Evolutionary conservation across 2,329 filamentous ascomycete genomes (phyloP), one percentile per base, ranked within the genome.

Genomic region (Triangularia setosa): DNA sequence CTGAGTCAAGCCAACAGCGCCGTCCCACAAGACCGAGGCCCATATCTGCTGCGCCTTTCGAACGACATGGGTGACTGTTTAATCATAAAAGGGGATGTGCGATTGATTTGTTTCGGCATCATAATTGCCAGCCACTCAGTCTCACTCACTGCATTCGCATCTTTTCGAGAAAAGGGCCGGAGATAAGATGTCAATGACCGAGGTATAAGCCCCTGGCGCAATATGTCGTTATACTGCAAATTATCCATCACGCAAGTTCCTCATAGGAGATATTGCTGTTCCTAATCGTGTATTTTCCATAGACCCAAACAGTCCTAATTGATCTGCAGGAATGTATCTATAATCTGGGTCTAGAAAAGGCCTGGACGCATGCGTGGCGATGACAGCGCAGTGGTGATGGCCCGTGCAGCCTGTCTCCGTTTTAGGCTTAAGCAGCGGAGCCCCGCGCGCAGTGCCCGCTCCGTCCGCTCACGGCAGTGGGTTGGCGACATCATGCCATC

Each of bases 401-500:
- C 40, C 40, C 40, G 40, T 48, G 40, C 40, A 48, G 40, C 40
- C 21, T 21, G 40, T 21, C 40, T 6, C 40, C 40, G 40, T 23
- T 48, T 48, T 48, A 48, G 40, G 40, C 40, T 21, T n/a, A 21
- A 48, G 40, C 40, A 48, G 40, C 40, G 40, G 40, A 23, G 40
- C 40, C 40, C 40, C 40, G 40, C 40, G 40, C 40, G 40, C 40
- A 23, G 5, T 44, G 12, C 40, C 23, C n/a, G 40, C 25, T 60
- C 40, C 40, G 40, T 40, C 58, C 24, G 58, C 58, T 60, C 58
- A 40, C 58, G 44, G 54, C 60, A 60, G 55, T 28, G 30, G 58
- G 28, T 18, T 60, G 58, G 58, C 61, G 61, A 67, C 61, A 65
- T 67, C 61, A 65, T 64, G 61, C 28, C 63, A 65, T 64, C 48